A percentile compares a stretch with the other conserved stretches of the same genome.
Evolutionary conservation across 2,329 filamentous ascomycete species (phyloP).

Genomic region (Orbilia oligospora): DNA sequence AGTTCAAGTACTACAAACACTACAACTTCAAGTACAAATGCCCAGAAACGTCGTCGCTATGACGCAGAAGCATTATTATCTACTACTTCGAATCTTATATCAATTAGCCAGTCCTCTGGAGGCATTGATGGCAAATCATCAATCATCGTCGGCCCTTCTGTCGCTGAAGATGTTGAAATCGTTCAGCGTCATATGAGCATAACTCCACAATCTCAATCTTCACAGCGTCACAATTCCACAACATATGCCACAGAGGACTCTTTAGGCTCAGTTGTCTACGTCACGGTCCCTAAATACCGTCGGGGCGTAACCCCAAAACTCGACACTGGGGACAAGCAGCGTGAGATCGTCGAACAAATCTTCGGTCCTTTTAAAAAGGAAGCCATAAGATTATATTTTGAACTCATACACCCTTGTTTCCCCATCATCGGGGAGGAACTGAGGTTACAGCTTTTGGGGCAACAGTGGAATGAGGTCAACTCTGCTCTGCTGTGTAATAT

Average conservation of each 20-base stretch:
- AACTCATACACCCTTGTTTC: constrained; percentile 74
- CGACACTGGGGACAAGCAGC: constrained; percentile 69
- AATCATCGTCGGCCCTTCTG: constrained; percentile 74
- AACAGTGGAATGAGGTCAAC: constrained; percentile 41
- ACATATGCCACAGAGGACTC: constrained; percentile 64
- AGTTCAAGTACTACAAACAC: not conserved
- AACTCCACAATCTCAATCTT: constrained; percentile 37
- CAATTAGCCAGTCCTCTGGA: constrained; percentile 61
- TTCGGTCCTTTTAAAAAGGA: constrained; percentile 72
- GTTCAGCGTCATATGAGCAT: constrained; percentile 58
- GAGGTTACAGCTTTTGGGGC: constrained; percentile 39
- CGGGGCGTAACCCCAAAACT: constrained; percentile 67
- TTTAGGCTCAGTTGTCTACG: constrained; percentile 68
- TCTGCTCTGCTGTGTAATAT: constrained; percentile 73
- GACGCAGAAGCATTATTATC: constrained; percentile 12
- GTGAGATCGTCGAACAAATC: constrained; percentile 73
- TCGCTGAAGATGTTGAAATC: constrained; percentile 74
- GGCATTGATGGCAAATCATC: constrained; percentile 66
- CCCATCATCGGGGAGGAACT: constrained; percentile 73
- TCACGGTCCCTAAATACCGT: constrained; percentile 63
- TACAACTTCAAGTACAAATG: constrained; percentile 3
- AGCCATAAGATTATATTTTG: constrained; percentile 70
- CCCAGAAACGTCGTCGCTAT: constrained; percentile 49
- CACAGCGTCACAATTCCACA: constrained; percentile 31
- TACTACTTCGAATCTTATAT: not conserved